Conservation (phyloP, 1,284 basidiomycete genomes). For the Tausonia pullulans region DNA sequence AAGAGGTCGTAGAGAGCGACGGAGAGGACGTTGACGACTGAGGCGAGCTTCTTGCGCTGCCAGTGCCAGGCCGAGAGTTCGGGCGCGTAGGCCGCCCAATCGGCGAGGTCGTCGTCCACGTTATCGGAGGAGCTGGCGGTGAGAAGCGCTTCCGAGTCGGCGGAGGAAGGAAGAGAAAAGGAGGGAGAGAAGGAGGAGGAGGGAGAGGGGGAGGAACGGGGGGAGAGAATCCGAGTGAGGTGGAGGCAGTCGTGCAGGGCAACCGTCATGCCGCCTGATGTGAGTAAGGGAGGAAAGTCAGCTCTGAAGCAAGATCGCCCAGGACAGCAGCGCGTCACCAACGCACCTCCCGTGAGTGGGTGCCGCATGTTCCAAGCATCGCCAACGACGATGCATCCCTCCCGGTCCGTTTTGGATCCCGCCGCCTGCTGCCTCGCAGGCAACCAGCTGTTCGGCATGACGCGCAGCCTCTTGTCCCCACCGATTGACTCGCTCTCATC, state of each 20-base stretch:
- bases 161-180: too few species aligned
- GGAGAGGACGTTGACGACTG: constrained; percentile 81
- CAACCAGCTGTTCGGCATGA: constrained; percentile 95
- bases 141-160: constrained; percentile 19
- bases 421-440: constrained; percentile 69
- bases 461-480: constrained; percentile 54
- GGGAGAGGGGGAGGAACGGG: constrained; percentile 35
- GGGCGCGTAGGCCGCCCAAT: constrained; percentile 53
- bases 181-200: background rate
- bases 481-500: constrained; percentile 28
- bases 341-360: constrained; percentile 72
- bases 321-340: background rate
- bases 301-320: background rate
- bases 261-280: constrained; percentile 74
- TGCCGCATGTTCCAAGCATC: constrained; percentile 99
- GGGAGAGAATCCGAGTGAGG: constrained; percentile 51
- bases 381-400: constrained; percentile 77
- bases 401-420: constrained; percentile 28
- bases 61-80: constrained; percentile 68
- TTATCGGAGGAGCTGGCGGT: constrained; percentile 22
- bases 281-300: background rate
- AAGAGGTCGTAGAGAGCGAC: constrained; percentile 87
- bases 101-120: constrained; percentile 29
- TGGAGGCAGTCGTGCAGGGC: constrained; percentile 73
- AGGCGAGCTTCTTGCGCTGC: constrained; percentile 64